Evolutionary conservation across 371 early-diverging fungal species (phyloP).

Genomic region (Quaeritorhiza haematococci): DNA sequence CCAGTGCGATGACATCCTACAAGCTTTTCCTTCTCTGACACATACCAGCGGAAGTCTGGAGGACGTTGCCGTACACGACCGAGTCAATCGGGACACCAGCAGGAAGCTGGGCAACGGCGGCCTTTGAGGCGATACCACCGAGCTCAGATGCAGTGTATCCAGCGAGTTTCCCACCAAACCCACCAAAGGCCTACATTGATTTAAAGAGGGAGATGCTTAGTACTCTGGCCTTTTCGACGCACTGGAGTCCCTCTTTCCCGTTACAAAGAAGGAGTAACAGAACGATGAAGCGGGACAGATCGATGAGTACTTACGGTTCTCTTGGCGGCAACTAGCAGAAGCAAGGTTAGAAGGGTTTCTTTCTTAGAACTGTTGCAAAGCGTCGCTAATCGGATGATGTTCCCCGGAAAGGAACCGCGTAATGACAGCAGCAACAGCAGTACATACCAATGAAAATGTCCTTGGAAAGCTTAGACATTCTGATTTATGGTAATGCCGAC

Average conservation of each 20-base stretch:
- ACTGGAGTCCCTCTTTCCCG: not conserved
- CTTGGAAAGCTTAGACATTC: slow-evolving; percentile 12
- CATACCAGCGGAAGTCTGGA: slow-evolving; percentile 65
- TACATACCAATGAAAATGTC: slow-evolving; percentile 20
- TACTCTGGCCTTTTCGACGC: not conserved
- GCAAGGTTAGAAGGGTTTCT: not conserved
- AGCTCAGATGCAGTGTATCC: slow-evolving; percentile 82
- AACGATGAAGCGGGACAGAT: not conserved
- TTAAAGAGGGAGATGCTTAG: not conserved
- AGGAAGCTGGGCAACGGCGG: slow-evolving; percentile 75
- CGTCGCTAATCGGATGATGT: not conserved
- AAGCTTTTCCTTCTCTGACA: no score
- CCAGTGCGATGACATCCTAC: no score
- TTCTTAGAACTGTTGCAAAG: not conserved
- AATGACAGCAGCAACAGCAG: not conserved
- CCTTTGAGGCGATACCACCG: slow-evolving; percentile 86
- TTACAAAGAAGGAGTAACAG: not conserved
- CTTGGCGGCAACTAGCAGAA: slow-evolving; percentile 34
- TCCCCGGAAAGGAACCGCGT: not conserved
- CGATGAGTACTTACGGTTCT: slow-evolving; percentile 13
- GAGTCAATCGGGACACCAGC: slow-evolving; percentile 71
- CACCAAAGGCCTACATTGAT: slow-evolving; percentile 62
- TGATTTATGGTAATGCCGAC: no score
- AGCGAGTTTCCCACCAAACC: slow-evolving; percentile 83
- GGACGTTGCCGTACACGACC: slow-evolving; percentile 92